Conservation (phyloP, 208 protist genomes). For the Trichomonas tenax region DNA sequence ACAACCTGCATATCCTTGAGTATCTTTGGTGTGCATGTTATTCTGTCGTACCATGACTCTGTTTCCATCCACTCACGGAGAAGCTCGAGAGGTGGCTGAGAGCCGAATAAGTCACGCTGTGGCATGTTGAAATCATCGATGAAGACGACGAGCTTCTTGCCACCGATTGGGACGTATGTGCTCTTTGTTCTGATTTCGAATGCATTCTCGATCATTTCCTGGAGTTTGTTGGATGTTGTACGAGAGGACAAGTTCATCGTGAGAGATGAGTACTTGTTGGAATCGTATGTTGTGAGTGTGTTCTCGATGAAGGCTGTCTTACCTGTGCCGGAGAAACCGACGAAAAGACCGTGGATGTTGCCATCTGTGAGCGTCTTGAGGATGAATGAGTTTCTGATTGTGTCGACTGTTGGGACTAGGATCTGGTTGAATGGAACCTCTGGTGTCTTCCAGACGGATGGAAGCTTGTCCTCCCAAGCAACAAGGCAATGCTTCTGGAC, state of each 20-base stretch:
- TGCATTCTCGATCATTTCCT: slow-evolving; percentile 77
- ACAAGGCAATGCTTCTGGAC: slow-evolving; percentile 60
- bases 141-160: slow-evolving; percentile 74
- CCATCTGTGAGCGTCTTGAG: slow-evolving; percentile 62
- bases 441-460: slow-evolving; percentile 53
- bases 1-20: slow-evolving; percentile 86
- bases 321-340: slow-evolving; percentile 81
- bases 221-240: slow-evolving; percentile 70
- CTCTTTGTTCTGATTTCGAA: slow-evolving; percentile 87
- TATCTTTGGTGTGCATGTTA: slow-evolving; percentile 65
- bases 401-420: slow-evolving; percentile 90
- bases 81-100: slow-evolving; percentile 85
- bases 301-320: slow-evolving; percentile 76
- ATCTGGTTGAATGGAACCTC: slow-evolving; percentile 73
- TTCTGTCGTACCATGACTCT: slow-evolving; percentile 85
- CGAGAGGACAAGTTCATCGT: slow-evolving; percentile 82
- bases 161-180: slow-evolving; percentile 69
- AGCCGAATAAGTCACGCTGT: slow-evolving; percentile 80
- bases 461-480: slow-evolving; percentile 71
- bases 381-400: slow-evolving; percentile 77
- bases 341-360: slow-evolving; percentile 65
- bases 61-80: slow-evolving; percentile 86
- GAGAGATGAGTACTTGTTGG: slow-evolving; percentile 59
- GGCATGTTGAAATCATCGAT: slow-evolving; percentile 97
- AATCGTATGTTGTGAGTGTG: slow-evolving; percentile 47